Evolutionary conservation across 352 stramenopile genomes (phyloP).

Genomic region (Plasmopara viticola): DNA sequence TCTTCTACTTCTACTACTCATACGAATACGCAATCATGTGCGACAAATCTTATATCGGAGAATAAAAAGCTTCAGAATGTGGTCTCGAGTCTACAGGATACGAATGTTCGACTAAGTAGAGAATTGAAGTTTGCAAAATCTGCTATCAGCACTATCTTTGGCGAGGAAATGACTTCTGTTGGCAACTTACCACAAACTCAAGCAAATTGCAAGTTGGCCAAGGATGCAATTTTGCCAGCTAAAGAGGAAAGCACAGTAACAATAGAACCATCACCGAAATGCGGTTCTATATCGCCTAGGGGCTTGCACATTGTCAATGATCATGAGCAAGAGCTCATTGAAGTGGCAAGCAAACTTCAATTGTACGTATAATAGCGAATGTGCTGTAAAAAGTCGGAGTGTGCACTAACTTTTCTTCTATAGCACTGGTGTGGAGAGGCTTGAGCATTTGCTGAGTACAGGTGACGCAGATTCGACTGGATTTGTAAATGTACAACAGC

Average conservation of each 20-base stretch:
- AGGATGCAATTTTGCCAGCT: slow-evolving; percentile 4
- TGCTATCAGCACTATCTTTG: slow-evolving; percentile 1
- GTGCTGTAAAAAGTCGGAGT: too few relatives aligned
- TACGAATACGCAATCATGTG: slow-evolving; percentile 15
- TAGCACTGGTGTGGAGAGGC: slow-evolving; percentile 34
- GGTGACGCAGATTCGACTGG: slow-evolving; percentile 19
- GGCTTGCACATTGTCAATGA: slow-evolving; percentile 21
- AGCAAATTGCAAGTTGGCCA: slow-evolving; percentile 1
- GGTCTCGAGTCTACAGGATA: slow-evolving; percentile 36
- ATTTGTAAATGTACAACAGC: slow-evolving; percentile 49
- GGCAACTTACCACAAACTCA: slow-evolving; percentile 9
- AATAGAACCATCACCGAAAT: too few relatives aligned
- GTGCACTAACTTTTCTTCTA: neutral
- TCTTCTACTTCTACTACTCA: slow-evolving; percentile 1
- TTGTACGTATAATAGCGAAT: slow-evolving; percentile 27
- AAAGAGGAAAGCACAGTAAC: neutral
- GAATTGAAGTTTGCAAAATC: slow-evolving; percentile 18
- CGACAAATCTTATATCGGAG: slow-evolving; percentile 29
- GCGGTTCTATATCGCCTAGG: neutral
- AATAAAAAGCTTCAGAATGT: slow-evolving; percentile 36
- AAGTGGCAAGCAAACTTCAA: slow-evolving; percentile 40
- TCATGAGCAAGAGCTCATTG: slow-evolving; percentile 43
- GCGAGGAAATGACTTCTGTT: neutral
- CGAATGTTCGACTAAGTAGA: slow-evolving; percentile 42
- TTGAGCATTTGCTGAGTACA: slow-evolving; percentile 35